Percentiles rank a stretch among this genome's conserved stretches.
These are phyloP conservation scores for Saccharomycopsis olivae DNA, from an alignment of 805 yeast species.

Conservation along the genomic window DNA sequence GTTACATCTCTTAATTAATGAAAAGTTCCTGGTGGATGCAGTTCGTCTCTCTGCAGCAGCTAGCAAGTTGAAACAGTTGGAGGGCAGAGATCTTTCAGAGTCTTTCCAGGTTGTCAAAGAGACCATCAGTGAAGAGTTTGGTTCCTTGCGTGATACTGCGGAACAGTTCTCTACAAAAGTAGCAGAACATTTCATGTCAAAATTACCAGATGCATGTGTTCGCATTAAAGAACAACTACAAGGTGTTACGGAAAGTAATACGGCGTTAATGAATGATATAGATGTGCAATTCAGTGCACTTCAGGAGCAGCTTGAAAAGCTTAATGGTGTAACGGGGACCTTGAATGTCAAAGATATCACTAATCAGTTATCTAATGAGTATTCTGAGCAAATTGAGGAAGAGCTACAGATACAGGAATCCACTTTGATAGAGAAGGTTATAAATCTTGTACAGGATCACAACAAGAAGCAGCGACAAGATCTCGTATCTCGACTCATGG, in stretches of 20 bases:
- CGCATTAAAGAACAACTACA: constrained; percentile 3
- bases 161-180: constrained; percentile 17
- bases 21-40: no score
- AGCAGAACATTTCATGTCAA: constrained; percentile 6
- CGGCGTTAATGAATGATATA: not conserved
- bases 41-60: not conserved
- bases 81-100: not conserved
- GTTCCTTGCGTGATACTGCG: constrained; percentile 11
- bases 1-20: constrained; percentile 16
- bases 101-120: constrained; percentile 9
- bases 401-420: constrained; percentile 17
- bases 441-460: constrained; percentile 1
- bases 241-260: not conserved
- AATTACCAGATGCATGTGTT: constrained; percentile 4
- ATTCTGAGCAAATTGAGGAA: constrained; percentile 16
- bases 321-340: not conserved
- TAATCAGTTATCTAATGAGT: constrained; percentile 1
- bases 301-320: not conserved
- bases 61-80: constrained; percentile 2
- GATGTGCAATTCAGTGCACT: no score
- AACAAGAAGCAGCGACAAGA: constrained; percentile 8
- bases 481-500: not conserved
- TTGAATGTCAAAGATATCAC: not conserved
- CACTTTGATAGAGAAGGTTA: constrained; percentile 12
- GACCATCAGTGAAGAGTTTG: constrained; percentile 5